A percentile compares a stretch with the other conserved stretches of the same genome.
These are phyloP conservation scores for Scorias spongiosa DNA, from an alignment of 2,329 filamentous ascomycete species.

Conservation along the genomic window DNA sequence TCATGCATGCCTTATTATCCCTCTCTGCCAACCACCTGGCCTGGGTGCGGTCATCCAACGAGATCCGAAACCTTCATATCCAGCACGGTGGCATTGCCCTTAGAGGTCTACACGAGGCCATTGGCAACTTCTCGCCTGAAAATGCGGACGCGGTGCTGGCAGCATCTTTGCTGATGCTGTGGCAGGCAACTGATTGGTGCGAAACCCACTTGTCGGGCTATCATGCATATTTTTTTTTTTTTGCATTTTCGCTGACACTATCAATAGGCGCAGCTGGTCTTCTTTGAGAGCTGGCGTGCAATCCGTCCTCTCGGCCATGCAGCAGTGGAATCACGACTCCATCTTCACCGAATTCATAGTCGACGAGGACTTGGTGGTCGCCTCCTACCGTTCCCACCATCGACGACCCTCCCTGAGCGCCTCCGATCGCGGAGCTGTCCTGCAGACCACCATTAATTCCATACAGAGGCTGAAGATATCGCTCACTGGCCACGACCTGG, in stretches of 20 bases:
- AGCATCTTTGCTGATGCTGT: conserved; percentile 79
- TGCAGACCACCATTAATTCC: conserved; percentile 27
- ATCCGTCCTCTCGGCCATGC: conserved; percentile 83
- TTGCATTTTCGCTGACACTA: background rate
- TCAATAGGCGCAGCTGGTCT: conserved; percentile 70
- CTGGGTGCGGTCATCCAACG: conserved; percentile 70
- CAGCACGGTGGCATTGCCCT: conserved; percentile 77
- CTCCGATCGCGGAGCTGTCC: conserved; percentile 12
- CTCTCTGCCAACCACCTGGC: conserved; percentile 92
- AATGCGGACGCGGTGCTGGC: conserved; percentile 87
- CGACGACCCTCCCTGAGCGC: conserved; percentile 8
- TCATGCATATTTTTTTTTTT: background rate
- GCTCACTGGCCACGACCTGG: conserved; percentile 29
- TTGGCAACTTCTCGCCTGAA: conserved; percentile 66
- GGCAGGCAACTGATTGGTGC: conserved; percentile 87
- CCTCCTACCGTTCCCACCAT: conserved; percentile 7
- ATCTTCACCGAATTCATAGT: conserved; percentile 70
- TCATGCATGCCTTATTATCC: conserved; percentile 84
- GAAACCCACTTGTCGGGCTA: background rate
- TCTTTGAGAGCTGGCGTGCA: conserved; percentile 84
- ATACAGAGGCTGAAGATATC: conserved; percentile 29
- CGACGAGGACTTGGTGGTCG: conserved; percentile 41
- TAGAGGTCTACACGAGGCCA: conserved; percentile 75
- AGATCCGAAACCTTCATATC: conserved; percentile 77
- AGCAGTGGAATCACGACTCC: conserved; percentile 78